A percentile compares a stretch with the other conserved stretches of the same genome.
Conservation (phyloP, 2,329 filamentous ascomycete genomes). For the Exserohilum turcica region DNA sequence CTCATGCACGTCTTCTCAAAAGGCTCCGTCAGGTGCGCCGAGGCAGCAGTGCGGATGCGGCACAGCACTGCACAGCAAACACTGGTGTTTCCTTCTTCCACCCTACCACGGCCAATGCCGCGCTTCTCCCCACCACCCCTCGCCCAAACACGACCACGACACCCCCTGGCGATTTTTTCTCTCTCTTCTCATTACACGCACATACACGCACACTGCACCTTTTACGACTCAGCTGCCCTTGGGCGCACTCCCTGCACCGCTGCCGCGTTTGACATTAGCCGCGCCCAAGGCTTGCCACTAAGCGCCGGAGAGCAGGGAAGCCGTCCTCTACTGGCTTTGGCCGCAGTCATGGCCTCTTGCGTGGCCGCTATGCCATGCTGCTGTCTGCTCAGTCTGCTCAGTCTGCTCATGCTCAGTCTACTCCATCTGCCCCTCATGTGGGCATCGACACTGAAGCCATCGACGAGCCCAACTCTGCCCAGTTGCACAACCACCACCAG, state of each 20-base stretch:
- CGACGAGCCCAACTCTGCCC: background rate
- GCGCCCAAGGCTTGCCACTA: constrained; percentile 16
- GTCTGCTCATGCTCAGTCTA: too few relatives aligned
- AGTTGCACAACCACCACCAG: background rate
- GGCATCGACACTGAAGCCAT: background rate
- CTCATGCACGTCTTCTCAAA: constrained; percentile 31
- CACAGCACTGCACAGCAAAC: constrained; percentile 32
- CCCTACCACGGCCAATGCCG: constrained; percentile 7
- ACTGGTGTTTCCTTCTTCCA: constrained; percentile 1
- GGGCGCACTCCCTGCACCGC: constrained; percentile 15
- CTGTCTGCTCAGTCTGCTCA: constrained; percentile 1
- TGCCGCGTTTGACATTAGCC: constrained; percentile 25
- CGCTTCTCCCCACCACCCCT: constrained; percentile 1
- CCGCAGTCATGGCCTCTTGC: constrained; percentile 5
- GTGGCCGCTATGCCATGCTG: constrained; percentile 7
- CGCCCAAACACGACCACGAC: constrained; percentile 6
- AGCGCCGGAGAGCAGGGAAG: constrained; percentile 7
- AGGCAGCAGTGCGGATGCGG: constrained; percentile 23
- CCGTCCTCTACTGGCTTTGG: too few relatives aligned
- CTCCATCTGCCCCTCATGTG: background rate
- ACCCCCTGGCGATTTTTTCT: constrained; percentile 4
- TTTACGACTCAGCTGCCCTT: constrained; percentile 3
- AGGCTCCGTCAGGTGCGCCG: constrained; percentile 22
- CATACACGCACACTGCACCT: too few relatives aligned
- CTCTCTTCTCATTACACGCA: background rate